A percentile compares a stretch with the other conserved stretches of the same genome.
Conservation (phyloP, 345 rosid genomes). For the Eutrema yunnanense region DNA sequence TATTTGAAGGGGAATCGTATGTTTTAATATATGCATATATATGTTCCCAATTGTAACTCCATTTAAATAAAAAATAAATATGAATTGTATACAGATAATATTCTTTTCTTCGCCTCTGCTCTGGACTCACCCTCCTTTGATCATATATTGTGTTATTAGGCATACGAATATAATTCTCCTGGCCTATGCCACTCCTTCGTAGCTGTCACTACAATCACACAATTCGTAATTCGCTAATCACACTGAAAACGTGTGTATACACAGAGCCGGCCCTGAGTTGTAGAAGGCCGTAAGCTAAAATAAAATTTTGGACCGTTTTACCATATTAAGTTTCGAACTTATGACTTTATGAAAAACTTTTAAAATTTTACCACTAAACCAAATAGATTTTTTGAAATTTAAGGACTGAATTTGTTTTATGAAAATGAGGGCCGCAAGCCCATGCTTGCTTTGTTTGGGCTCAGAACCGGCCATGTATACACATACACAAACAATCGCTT, state of each 20-base stretch:
- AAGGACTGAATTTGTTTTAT: no score
- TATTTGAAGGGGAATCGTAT: neutral
- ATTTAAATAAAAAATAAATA: neutral
- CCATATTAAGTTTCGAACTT: no score
- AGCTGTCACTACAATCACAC: slow-evolving; percentile 9
- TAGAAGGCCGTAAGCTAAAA: no score
- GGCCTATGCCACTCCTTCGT: no score
- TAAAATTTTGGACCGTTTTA: no score
- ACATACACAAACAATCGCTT: neutral
- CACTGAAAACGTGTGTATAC: neutral
- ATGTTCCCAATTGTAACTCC: neutral
- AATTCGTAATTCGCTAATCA: neutral
- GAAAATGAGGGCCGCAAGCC: no score
- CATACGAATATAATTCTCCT: neutral
- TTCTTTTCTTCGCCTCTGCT: neutral
- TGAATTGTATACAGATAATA: neutral
- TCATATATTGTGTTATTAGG: neutral
- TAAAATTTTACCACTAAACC: no score
- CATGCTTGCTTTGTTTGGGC: no score
- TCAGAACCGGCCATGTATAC: no score
- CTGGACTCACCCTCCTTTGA: neutral
- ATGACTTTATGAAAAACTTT: no score
- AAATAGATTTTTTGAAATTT: no score
- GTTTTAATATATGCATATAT: neutral
- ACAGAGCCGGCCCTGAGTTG: no score